Evolutionary conservation across 768 basidiomycete genomes (phyloP).

Genomic region (Paxillus rubicundulus): DNA sequence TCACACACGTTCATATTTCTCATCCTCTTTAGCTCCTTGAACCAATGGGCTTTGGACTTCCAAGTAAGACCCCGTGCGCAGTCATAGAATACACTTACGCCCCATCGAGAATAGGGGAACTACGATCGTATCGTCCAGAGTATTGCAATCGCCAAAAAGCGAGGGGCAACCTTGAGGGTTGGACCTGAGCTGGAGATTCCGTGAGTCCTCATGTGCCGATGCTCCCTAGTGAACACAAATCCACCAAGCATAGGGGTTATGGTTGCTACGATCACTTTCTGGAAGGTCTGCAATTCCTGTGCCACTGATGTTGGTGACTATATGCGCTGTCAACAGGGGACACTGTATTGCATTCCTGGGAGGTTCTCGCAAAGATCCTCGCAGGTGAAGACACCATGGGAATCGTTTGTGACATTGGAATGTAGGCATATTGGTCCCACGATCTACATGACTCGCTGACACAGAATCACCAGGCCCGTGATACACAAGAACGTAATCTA

Average conservation of each 20-base stretch:
- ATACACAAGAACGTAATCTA: slow-evolving; percentile 98
- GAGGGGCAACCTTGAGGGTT: slow-evolving; percentile 87
- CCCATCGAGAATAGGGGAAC: slow-evolving; percentile 64
- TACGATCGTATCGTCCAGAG: slow-evolving; percentile 86
- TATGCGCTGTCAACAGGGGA: slow-evolving; percentile 58
- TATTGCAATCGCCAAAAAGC: slow-evolving; percentile 82
- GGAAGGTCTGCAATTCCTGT: slow-evolving; percentile 58
- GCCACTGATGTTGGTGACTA: neutral
- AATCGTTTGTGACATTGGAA: slow-evolving; percentile 97
- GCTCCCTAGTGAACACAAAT: neutral
- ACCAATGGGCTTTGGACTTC: slow-evolving; percentile 98
- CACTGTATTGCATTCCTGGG: slow-evolving; percentile 96
- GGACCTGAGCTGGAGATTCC: slow-evolving; percentile 97
- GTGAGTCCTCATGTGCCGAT: slow-evolving; percentile 39
- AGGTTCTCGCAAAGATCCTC: slow-evolving; percentile 90
- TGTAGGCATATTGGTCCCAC: slow-evolving; percentile 49
- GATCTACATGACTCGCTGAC: neutral
- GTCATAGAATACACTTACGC: neutral
- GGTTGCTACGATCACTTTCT: slow-evolving; percentile 97
- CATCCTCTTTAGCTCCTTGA: slow-evolving; percentile 64
- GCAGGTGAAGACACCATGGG: slow-evolving; percentile 71
- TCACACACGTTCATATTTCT: slow-evolving; percentile 1
- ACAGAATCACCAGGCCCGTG: slow-evolving; percentile 67
- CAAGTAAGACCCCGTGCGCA: slow-evolving; percentile 48
- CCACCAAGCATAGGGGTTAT: slow-evolving; percentile 65